These are phyloP conservation scores for Trypanosoma scelopori DNA, from an alignment of 208 protist species.

Conservation along the genomic window DNA sequence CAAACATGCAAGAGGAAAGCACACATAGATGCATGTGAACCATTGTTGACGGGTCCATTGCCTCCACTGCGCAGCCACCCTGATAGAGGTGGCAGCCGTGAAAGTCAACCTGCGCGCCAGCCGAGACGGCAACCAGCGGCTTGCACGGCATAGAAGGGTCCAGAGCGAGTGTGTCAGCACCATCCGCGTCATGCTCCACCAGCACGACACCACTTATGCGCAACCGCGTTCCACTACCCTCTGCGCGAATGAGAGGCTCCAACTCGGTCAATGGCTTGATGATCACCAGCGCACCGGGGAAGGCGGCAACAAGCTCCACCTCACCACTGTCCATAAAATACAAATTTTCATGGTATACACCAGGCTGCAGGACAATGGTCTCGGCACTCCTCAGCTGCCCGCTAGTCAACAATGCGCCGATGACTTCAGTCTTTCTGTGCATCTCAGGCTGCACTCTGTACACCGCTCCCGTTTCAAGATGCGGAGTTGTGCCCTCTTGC, in stretches of 20 bases:
- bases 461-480: slow-evolving; percentile 4
- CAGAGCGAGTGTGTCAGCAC: neutral
- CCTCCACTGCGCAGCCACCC: slow-evolving; percentile 48
- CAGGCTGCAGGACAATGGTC: slow-evolving; percentile 49
- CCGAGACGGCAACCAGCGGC: slow-evolving; percentile 38
- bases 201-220: slow-evolving; percentile 60
- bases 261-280: slow-evolving; percentile 37
- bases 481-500: neutral
- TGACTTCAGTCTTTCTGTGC: slow-evolving; percentile 2
- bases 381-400: slow-evolving; percentile 7
- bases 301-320: slow-evolving; percentile 45
- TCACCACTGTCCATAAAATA: slow-evolving; percentile 34
- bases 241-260: slow-evolving; percentile 49
- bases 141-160: slow-evolving; percentile 16
- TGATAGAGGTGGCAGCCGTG: slow-evolving; percentile 69
- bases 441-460: slow-evolving; percentile 12
- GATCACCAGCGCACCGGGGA: slow-evolving; percentile 64
- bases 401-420: slow-evolving; percentile 11
- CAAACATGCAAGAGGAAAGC: slow-evolving; percentile 51
- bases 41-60: slow-evolving; percentile 27
- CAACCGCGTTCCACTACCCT: slow-evolving; percentile 33
- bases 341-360: slow-evolving; percentile 63
- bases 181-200: neutral
- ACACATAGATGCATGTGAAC: slow-evolving; percentile 48
- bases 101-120: slow-evolving; percentile 38